Conservation (phyloP, 805 yeast species). For the Candida nanaspora region DNA sequence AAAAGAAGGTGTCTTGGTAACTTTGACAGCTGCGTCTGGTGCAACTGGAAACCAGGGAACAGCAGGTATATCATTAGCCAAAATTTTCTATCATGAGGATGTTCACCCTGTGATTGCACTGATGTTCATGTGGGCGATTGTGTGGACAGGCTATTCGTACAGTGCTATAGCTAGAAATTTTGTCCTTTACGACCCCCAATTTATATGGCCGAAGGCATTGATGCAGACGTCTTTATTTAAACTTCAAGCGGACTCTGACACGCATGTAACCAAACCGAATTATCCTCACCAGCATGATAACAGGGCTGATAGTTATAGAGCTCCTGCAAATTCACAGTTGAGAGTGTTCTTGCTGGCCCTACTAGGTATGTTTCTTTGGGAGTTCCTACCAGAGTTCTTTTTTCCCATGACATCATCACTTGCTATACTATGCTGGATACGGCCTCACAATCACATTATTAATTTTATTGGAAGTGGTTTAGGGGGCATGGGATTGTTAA, state of each 20-base stretch:
- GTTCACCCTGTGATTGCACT: constrained; percentile 32
- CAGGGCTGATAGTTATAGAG: too few species aligned
- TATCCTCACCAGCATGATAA: background rate
- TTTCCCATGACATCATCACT: constrained; percentile 44
- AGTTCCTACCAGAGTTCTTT: constrained; percentile 39
- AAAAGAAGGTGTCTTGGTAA: constrained; percentile 45
- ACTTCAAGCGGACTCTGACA: constrained; percentile 10
- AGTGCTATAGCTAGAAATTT: constrained; percentile 42
- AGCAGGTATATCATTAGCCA: constrained; percentile 38
- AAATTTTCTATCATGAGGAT: constrained; percentile 32
- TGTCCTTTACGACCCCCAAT: constrained; percentile 41
- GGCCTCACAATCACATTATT: constrained; percentile 32
- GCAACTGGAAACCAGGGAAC: constrained; percentile 49
- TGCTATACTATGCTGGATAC: constrained; percentile 42
- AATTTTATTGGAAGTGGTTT: constrained; percentile 46
- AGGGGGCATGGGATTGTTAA: constrained; percentile 45
- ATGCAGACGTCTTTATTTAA: constrained; percentile 44
- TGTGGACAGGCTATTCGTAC: constrained; percentile 45
- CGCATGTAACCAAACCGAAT: constrained; percentile 1
- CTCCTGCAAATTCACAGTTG: constrained; percentile 21
- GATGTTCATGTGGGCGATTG: constrained; percentile 43
- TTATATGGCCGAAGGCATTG: constrained; percentile 43
- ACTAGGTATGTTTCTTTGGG: constrained; percentile 33
- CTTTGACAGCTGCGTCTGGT: constrained; percentile 44
- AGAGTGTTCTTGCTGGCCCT: constrained; percentile 30